Base-by-base conservation (phyloP, 192 early-diverging fungal species). In the Neocallimastix lanati region DNA sequence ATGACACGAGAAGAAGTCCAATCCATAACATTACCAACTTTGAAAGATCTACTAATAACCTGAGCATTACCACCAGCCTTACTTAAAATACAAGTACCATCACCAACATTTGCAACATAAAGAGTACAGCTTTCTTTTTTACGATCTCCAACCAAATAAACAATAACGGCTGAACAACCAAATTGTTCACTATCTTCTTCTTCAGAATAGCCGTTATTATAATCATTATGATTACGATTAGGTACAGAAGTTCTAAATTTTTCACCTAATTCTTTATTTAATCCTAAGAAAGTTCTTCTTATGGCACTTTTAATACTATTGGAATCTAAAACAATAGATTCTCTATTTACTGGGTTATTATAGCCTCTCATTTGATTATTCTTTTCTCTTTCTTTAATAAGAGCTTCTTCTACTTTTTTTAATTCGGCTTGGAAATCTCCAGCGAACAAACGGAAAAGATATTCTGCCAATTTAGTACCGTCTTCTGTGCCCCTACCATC, bases 101-200 rank as follows among this genome's bases (percentile, higher is more conserved):
- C 94, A 28, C 95, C 94, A 5, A 93, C 92, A 80, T 95, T 95
- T 16, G 94, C 93, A 12, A 94, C 91, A 80, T 95, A 95, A 77
- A 95, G 83, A 28, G 86, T 92, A 81, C 84, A 85, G 33, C 76
- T 84, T 38, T 67, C 83, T 28, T 78, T 76, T 18, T 78, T 35
- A 37, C 67, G 29, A 29, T 50, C 78, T 18, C 93, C 92, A 37
- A 89, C 86, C 77, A 96, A 88, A 81, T 94, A 96, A 2, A 90
- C 91, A 2, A 96, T 87, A 29, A 93, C 83, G 2, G 93, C 94
- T 0, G 94, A 94, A 7, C 92, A 92, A n/a, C 95, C 95, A 27
- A 88, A 83, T 14, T 85, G 84, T 29, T 84, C 82, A 78, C 89
- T 87, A 29, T 87, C 83, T 76, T 80, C 30, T 28, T 83, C 30